phyloP scores from a whole-genome alignment of 768 basidiomycete genomes.

The Leucocoprinus leucothites region DNA sequence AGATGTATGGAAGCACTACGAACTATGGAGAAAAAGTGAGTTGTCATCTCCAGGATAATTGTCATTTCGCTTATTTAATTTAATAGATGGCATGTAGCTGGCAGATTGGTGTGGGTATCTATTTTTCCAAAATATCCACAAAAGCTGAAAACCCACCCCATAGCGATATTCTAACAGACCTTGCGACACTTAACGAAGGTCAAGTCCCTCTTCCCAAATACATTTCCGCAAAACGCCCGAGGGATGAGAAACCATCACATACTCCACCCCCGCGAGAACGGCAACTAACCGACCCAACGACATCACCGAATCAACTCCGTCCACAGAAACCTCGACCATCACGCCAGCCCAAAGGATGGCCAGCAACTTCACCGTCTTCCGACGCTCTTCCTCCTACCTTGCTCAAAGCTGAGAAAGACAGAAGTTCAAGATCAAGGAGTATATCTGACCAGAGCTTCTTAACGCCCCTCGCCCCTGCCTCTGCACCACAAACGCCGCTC shows the following conservation, averaged over 20 bases:
- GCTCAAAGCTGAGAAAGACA: not conserved
- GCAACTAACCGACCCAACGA: not conserved
- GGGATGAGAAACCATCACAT: not conserved
- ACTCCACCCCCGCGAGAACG: not conserved
- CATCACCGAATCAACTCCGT: not conserved
- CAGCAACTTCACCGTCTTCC: not conserved
- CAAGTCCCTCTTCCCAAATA: not conserved
- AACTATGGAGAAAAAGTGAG: constrained; percentile 31
- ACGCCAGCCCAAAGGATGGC: not conserved
- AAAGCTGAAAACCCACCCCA: not conserved
- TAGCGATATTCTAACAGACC: not conserved
- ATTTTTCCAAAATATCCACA: constrained; percentile 19
- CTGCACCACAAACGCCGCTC: not conserved
- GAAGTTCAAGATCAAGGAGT: not conserved
- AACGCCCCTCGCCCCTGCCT: not conserved
- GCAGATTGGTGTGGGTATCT: constrained; percentile 31
- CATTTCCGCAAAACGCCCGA: not conserved
- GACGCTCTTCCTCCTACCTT: not conserved
- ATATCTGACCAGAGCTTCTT: not conserved
- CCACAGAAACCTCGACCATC: not conserved
- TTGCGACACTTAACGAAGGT: not conserved
- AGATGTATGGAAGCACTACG: constrained; percentile 48
- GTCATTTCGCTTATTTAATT: not conserved
- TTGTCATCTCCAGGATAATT: not conserved
- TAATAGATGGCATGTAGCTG: constrained; percentile 34